phyloP scores from a whole-genome alignment of 1,284 basidiomycete genomes.

The Pulveroboletus sp. region DNA sequence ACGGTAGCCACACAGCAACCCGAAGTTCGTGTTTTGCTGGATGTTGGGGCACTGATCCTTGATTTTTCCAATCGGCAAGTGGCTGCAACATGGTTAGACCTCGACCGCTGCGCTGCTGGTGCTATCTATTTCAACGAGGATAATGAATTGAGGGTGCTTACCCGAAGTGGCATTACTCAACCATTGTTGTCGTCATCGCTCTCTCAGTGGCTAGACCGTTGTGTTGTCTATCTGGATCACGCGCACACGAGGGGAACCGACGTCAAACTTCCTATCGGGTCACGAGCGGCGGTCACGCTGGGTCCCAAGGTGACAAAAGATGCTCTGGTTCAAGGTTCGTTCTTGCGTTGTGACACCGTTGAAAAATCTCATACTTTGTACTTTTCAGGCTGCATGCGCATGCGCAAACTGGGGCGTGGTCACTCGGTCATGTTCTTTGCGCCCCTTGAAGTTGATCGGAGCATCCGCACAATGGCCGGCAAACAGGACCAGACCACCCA shows the following conservation, averaged over 20 bases:
- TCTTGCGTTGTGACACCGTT: fast-evolving
- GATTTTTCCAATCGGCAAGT: conserved; percentile 45
- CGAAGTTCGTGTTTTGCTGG: conserved; percentile 45
- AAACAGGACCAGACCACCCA: not conserved
- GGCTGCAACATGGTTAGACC: conserved; percentile 42
- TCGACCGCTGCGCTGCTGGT: conserved; percentile 34
- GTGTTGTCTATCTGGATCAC: conserved; percentile 54
- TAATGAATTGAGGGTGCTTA: conserved; percentile 45
- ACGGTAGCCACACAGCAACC: conserved; percentile 35
- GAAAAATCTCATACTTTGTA: not conserved
- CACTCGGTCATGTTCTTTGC: conserved; percentile 51
- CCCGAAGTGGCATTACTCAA: conserved; percentile 39
- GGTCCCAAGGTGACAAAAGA: conserved; percentile 55
- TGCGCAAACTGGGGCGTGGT: conserved; percentile 49
- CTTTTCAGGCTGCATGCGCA: conserved; percentile 44
- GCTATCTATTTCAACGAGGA: conserved; percentile 47
- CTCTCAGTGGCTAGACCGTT: conserved; percentile 41
- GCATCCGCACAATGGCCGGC: conserved; percentile 11
- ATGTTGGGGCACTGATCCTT: conserved; percentile 57
- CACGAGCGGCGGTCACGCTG: conserved; percentile 51
- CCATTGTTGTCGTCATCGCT: conserved; percentile 44
- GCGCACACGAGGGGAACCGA: conserved; percentile 58
- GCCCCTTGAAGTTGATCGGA: conserved; percentile 43
- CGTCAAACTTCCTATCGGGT: conserved; percentile 45
- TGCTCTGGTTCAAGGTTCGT: conserved; percentile 50